These are phyloP conservation scores for Cordyceps fumosorosea DNA, from an alignment of 2,329 filamentous ascomycete species.

Conservation along the genomic window DNA sequence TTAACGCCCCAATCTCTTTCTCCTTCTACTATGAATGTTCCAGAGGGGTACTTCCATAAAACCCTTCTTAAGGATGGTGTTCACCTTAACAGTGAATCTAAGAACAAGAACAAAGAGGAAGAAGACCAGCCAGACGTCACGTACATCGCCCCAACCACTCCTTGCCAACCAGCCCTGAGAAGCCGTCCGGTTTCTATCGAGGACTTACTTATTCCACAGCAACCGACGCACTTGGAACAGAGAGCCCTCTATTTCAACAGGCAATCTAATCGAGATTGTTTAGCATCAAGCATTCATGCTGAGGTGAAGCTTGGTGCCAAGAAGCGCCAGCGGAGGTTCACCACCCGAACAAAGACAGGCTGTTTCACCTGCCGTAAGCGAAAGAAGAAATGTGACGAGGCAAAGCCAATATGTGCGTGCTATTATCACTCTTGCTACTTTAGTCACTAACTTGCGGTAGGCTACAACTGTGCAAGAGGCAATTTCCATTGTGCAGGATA, in stretches of 20 bases:
- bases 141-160: neutral
- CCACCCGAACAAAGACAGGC: conserved; percentile 91
- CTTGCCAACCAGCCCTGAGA: neutral
- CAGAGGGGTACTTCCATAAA: neutral
- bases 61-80: neutral
- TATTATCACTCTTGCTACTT: neutral
- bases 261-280: neutral
- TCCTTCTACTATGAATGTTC: neutral
- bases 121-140: no score
- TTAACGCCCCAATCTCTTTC: neutral
- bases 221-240: neutral
- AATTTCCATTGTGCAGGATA: conserved; percentile 94
- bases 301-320: conserved; percentile 54
- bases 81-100: no score
- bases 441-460: conserved; percentile 36
- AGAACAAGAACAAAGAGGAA: no score
- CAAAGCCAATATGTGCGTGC: conserved; percentile 79
- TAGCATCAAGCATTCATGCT: conserved; percentile 16
- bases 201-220: neutral
- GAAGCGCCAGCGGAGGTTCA: conserved; percentile 75
- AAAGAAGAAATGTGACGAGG: conserved; percentile 98
- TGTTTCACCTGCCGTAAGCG: conserved; percentile 85
- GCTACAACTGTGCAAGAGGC: conserved; percentile 83
- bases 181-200: neutral
- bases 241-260: neutral